Conservation (phyloP, 1,284 basidiomycete genomes). For the Laetiporus sulphureus region DNA sequence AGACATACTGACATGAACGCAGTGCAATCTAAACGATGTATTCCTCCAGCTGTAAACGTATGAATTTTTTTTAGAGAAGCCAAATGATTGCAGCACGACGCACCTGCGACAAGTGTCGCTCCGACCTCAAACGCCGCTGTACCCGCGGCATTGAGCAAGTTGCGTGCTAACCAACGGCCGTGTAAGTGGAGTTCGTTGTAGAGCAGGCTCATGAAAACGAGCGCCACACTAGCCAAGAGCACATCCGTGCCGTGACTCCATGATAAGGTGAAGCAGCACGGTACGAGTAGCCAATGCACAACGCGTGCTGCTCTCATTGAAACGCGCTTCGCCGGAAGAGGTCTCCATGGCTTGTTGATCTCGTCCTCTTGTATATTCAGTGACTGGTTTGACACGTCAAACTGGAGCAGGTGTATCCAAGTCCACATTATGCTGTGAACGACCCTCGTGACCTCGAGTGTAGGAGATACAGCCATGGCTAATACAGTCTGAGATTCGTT, state of each 20-base stretch:
- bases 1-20: constrained; percentile 17
- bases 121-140: constrained; percentile 32
- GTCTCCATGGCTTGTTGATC: constrained; percentile 38
- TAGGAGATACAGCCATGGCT: constrained; percentile 27
- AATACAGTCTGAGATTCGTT: constrained; percentile 28
- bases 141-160: constrained; percentile 28
- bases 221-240: constrained; percentile 25
- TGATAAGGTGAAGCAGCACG: constrained; percentile 27
- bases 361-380: constrained; percentile 33
- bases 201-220: constrained; percentile 24
- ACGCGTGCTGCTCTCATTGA: constrained; percentile 23
- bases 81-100: neutral
- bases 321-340: constrained; percentile 36
- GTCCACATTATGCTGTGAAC: constrained; percentile 31
- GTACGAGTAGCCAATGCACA: constrained; percentile 31
- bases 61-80: no score
- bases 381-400: constrained; percentile 37
- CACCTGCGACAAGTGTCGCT: constrained; percentile 12
- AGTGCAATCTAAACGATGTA: constrained; percentile 10
- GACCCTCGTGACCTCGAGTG: constrained; percentile 15
- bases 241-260: constrained; percentile 24
- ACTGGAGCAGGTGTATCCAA: constrained; percentile 37
- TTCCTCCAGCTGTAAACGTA: constrained; percentile 19
- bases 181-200: constrained; percentile 30
- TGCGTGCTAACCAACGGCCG: constrained; percentile 28